Evolutionary conservation across 2,329 filamentous ascomycete species (phyloP), one percentile per base, ranked within the genome.

Genomic region (Botryotinia convoluta): DNA sequence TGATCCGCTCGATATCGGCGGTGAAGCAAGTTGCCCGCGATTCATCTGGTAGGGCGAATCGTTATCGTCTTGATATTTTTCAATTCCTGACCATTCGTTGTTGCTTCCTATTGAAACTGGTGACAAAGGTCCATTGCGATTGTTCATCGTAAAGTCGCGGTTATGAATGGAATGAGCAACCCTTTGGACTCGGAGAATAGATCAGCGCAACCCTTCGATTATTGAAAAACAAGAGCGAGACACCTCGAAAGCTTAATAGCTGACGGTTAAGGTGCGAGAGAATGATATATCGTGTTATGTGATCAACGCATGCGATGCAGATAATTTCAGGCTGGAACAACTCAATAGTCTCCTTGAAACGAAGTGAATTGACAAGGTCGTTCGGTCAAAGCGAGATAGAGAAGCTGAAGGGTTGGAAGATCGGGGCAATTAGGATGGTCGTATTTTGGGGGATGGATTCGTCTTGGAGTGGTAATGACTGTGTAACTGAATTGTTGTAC

Each of bases 51-150:
- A 88, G 72, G 86, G 83, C 64, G 78, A 78, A 69, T 81, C 79
- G 81, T 86, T 84, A 79, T 83, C 81, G 76, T 84, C 84, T 76
- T 90, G 87, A 82, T 93, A 93, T 80, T 90, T 90, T 76, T 88
- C 88, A 78, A 91, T 87, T 74, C 87, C 88, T 67, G 92, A 92
- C 91, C 92, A 96, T 82, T 96, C 93, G 86, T 90, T 94, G 82
- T 91, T 93, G 81, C 86, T 69, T 69, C 65, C 91, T 87, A 93
- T 85, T 84, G 93, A 96, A 82, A 94, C 88, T 81, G 93, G 93
- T 81, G 93, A 95, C 82, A 95, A 87, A 81, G 91, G 91, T 84
- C 89, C 91, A 88, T 92, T 90, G 84, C 88, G 89, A 82, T 86
- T 88, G 85, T 89, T 93, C 91, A 93, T 93, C 84, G 82, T 82